A percentile compares a stretch with the other conserved stretches of the same genome.
Conservation (phyloP, 1,284 basidiomycete species). For the Pseudozyma hubeiensis region DNA sequence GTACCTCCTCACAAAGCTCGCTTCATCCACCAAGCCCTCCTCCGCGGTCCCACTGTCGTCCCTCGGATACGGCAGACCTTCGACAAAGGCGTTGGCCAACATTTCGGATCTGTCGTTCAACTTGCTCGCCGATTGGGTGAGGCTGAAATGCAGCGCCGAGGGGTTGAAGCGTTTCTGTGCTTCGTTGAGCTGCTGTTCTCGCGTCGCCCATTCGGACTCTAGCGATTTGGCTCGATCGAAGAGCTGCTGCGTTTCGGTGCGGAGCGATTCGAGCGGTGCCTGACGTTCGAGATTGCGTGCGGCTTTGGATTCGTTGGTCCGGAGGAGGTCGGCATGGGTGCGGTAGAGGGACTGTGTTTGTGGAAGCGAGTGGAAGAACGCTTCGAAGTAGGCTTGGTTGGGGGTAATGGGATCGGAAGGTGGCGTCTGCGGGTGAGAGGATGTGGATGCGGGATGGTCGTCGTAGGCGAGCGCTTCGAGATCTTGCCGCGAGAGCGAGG, state of each 20-base stretch:
- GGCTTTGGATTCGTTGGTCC: slow-evolving; percentile 52
- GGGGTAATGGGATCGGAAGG: slow-evolving; percentile 9
- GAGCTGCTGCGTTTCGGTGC: slow-evolving; percentile 53
- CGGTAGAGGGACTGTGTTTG: slow-evolving; percentile 43
- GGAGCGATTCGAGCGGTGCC: slow-evolving; percentile 52
- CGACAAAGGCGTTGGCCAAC: slow-evolving; percentile 64
- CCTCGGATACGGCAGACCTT: slow-evolving; percentile 49
- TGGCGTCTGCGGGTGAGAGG: slow-evolving; percentile 3
- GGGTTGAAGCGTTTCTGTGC: slow-evolving; percentile 59
- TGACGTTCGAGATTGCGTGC: slow-evolving; percentile 51
- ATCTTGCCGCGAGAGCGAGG: slow-evolving; percentile 49
- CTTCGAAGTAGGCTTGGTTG: slow-evolving; percentile 50
- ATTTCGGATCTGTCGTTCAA: slow-evolving; percentile 59
- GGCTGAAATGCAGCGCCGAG: slow-evolving; percentile 47
- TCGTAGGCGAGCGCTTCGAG: slow-evolving; percentile 47
- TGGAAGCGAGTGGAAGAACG: slow-evolving; percentile 51
- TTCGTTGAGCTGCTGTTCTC: slow-evolving; percentile 49
- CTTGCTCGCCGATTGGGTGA: slow-evolving; percentile 49
- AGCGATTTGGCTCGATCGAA: slow-evolving; percentile 51
- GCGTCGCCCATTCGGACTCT: slow-evolving; percentile 48
- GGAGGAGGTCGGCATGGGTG: slow-evolving; percentile 45
- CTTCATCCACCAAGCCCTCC: slow-evolving; percentile 32
- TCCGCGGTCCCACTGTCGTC: slow-evolving; percentile 29
- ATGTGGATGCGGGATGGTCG: slow-evolving; percentile 8
- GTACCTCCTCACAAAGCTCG: slow-evolving; percentile 52